Evolutionary conservation across 2,329 filamentous ascomycete genomes (phyloP), one percentile per base, ranked within the genome.

Genomic region (Cyphellophora attinorum): DNA sequence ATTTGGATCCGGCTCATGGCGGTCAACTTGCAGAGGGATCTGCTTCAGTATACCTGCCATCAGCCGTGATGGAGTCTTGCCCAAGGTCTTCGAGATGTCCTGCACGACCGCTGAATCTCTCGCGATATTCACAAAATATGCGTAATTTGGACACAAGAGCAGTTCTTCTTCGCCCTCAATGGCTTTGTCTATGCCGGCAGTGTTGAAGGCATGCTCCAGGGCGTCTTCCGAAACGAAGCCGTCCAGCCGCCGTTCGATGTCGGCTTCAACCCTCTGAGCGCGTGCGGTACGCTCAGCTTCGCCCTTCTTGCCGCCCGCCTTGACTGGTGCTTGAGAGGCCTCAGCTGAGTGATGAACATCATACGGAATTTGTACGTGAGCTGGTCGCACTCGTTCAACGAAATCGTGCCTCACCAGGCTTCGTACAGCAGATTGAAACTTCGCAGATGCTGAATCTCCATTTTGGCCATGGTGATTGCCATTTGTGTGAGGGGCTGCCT

Each of bases 261-360:
- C 65, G 38, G 68, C 64, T 51, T 68, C 61, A 19, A 82, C 21
- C 21, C n/a, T 25, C 8, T n/a, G 8, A 8, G n/a, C 8, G 8
- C 21, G 21, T 8, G 8, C 21, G 8, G 21, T n/a, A 25, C 21
- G 21, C 21, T 8, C 8, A 25, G 8, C n/a, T n/a, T 25, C 21
- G 8, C 21, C 21, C 8, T n/a, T 8, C n/a, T 25, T 8, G 8
- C 21, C 21, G n/a, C 21, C 21, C 8, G 21, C 21, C 8, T 8
- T 25, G 21, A 25, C 21, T n/a, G n/a, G 21, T n/a, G 8, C 21
- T 8, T 25, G 21, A 25, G 8, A 8, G n/a, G 73, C 70, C 46
- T 80, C 74, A n/a, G 82, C 70, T 36, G 79, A 70, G 33, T 59
- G 57, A 37, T 65, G 53, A 17, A 62, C 51, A 39, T 72, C 84